Conservation (phyloP, 192 early-diverging fungal genomes). For the Podila epigama region DNA sequence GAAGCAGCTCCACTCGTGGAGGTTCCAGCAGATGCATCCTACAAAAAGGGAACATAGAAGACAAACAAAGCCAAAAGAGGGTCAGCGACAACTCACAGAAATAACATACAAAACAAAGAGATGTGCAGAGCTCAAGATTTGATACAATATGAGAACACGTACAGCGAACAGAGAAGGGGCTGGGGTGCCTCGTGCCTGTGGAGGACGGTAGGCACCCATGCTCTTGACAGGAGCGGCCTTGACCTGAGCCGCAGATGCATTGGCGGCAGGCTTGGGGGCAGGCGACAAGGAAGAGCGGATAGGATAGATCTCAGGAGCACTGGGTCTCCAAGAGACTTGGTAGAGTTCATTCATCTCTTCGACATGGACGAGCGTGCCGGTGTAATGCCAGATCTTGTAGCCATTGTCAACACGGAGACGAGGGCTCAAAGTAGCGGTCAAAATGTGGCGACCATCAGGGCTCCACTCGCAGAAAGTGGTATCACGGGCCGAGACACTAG, state of each 20-base stretch:
- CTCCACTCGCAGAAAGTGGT: conserved; percentile 89
- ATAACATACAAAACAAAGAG: too few species aligned
- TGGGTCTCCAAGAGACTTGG: conserved; percentile 77
- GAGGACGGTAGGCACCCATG: conserved; percentile 75
- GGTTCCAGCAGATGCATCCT: conserved; percentile 19
- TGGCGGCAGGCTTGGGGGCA: conserved; percentile 63
- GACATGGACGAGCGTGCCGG: conserved; percentile 81
- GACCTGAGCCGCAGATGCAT: conserved; percentile 53
- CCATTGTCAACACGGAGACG: conserved; percentile 98
- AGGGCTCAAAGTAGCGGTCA: conserved; percentile 92
- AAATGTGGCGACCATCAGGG: conserved; percentile 90
- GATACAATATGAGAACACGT: too few species aligned
- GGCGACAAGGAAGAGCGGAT: conserved; percentile 82
- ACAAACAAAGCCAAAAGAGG: neutral
- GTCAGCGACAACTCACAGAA: neutral
- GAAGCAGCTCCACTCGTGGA: conserved; percentile 9
- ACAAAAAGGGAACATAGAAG: neutral
- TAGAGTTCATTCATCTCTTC: conserved; percentile 87
- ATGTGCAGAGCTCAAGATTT: too few species aligned
- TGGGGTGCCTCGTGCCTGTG: conserved; percentile 65
- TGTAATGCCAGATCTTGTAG: conserved; percentile 96
- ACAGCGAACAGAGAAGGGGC: conserved; percentile 51
- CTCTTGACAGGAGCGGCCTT: conserved; percentile 52
- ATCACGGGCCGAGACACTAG: conserved; percentile 83
- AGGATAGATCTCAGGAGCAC: conserved; percentile 70